These are phyloP conservation scores for Tinospora cordifolia DNA, from an alignment of 164 flowering plant species.

Conservation along the genomic window DNA sequence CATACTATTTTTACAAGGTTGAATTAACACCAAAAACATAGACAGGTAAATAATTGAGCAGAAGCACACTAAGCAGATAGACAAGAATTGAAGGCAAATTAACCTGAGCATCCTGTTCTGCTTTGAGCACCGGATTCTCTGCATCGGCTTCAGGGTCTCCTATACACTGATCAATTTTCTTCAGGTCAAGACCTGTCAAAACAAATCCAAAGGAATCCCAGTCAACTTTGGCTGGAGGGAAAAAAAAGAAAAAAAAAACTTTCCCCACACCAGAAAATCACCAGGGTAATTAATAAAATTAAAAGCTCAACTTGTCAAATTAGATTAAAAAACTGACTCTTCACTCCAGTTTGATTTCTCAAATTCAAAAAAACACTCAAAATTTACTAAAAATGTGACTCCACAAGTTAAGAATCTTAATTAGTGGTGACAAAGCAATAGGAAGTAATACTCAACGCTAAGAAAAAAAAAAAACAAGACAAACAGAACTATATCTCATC, in stretches of 20 bases:
- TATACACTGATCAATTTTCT: slow-evolving; percentile 62
- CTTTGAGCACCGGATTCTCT: slow-evolving; percentile 75
- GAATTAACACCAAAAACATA: too few relatives aligned
- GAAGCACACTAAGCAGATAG: not conserved
- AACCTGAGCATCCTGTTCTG: slow-evolving; percentile 87
- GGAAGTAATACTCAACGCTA: too few relatives aligned
- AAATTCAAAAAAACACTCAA: not conserved
- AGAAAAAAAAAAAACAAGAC: too few relatives aligned
- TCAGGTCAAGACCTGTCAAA: slow-evolving; percentile 52
- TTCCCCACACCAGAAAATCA: not conserved
- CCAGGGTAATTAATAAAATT: not conserved
- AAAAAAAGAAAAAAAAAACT: not conserved
- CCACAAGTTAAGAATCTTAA: too few relatives aligned
- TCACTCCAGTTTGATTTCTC: not conserved
- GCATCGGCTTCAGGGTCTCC: slow-evolving; percentile 76
- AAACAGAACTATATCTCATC: too few relatives aligned
- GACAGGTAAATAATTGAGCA: not conserved
- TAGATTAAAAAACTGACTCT: not conserved
- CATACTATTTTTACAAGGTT: not conserved
- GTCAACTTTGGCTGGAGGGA: not conserved
- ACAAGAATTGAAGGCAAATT: not conserved
- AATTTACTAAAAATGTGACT: too few relatives aligned
- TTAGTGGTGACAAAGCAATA: too few relatives aligned
- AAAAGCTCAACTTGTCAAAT: not conserved
- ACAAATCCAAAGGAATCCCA: not conserved